These are phyloP conservation scores for Mortierella sp. DNA, from an alignment of 371 early-diverging fungal genomes.

Conservation along the genomic window DNA sequence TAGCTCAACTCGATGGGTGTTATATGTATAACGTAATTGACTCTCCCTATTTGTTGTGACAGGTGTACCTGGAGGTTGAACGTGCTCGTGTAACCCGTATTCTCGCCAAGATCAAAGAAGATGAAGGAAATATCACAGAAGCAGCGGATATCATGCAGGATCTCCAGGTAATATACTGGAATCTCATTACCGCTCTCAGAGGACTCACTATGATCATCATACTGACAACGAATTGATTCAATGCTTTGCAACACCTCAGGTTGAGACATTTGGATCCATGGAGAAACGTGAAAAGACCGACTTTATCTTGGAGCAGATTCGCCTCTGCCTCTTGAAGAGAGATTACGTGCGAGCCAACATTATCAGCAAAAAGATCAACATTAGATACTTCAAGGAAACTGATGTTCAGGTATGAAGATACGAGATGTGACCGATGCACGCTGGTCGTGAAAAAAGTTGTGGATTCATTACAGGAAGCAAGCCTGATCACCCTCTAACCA, in stretches of 20 bases:
- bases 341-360: constrained; percentile 94
- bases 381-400: constrained; percentile 88
- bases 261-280: constrained; percentile 99
- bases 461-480: no score
- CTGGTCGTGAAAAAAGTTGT: no score
- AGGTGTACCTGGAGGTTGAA: constrained; percentile 98
- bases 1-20: not conserved
- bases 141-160: constrained; percentile 97
- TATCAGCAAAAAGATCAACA: constrained; percentile 93
- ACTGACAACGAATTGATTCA: not conserved
- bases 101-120: constrained; percentile 88
- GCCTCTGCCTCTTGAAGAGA: constrained; percentile 89
- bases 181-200: no score
- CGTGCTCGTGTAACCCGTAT: constrained; percentile 93
- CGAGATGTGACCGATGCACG: no score
- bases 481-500: no score
- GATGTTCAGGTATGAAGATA: constrained; percentile 78
- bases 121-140: constrained; percentile 88
- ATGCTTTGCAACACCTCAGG: constrained; percentile 57
- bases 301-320: constrained; percentile 98
- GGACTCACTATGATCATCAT: not conserved
- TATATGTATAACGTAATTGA: no score
- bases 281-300: constrained; percentile 97
- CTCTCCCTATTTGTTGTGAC: not conserved
- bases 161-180: constrained; percentile 70